Percentiles rank a stretch among this genome's conserved stretches.
phyloP scores from a whole-genome alignment of 1,284 basidiomycete genomes.

The Ustanciosporium gigantosporum region DNA sequence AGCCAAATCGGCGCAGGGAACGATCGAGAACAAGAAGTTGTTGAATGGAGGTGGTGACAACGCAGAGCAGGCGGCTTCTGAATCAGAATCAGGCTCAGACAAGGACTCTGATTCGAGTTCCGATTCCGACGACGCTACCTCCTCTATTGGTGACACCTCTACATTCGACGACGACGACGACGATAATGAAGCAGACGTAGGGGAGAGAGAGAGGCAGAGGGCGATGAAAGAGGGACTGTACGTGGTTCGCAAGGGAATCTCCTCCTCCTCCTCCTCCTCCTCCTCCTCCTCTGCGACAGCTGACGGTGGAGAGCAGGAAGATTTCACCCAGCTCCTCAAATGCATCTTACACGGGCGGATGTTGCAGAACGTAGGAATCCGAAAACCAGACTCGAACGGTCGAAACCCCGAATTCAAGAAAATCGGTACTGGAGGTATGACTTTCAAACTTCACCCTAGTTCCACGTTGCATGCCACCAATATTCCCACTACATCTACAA shows the following conservation, averaged over 20 bases:
- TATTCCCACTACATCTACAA: slow-evolving; percentile 13
- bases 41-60: neutral
- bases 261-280: neutral
- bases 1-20: neutral
- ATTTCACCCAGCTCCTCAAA: slow-evolving; percentile 32
- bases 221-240: slow-evolving; percentile 9
- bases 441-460: slow-evolving; percentile 55
- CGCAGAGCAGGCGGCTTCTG: neutral
- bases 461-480: slow-evolving; percentile 42
- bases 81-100: no score
- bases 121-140: slow-evolving; percentile 3
- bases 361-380: slow-evolving; percentile 42
- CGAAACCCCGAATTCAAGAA: slow-evolving; percentile 38
- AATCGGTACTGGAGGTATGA: slow-evolving; percentile 15
- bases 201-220: slow-evolving; percentile 1
- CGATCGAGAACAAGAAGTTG: neutral
- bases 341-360: slow-evolving; percentile 42
- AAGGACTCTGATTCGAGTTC: no score
- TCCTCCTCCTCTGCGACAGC: neutral
- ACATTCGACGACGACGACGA: neutral
- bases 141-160: no score
- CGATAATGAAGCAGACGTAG: slow-evolving; percentile 1
- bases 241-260: slow-evolving; percentile 14
- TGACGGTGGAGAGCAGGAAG: slow-evolving; percentile 14
- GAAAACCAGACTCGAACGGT: slow-evolving; percentile 40